A percentile compares a stretch with the other conserved stretches of the same genome.
These are phyloP conservation scores for Metarhizium brunneum DNA, from an alignment of 2,329 filamentous ascomycete genomes.

Conservation along the genomic window DNA sequence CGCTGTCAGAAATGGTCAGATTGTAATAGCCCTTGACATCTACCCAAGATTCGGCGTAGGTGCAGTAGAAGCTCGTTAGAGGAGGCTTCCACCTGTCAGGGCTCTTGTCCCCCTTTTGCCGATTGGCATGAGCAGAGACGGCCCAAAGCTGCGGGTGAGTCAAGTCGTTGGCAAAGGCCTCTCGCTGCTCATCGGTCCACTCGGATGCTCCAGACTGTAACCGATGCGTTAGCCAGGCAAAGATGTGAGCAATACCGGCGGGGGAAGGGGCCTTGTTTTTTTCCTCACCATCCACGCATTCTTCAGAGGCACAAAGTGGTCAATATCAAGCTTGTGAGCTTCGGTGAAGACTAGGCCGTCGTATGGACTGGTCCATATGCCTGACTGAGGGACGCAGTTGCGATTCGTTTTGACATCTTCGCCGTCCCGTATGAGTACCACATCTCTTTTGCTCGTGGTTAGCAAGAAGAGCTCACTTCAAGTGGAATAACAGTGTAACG, in stretches of 20 bases:
- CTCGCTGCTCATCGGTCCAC: constrained; percentile 44
- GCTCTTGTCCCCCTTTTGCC: constrained; percentile 58
- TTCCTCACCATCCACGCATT: too few species aligned
- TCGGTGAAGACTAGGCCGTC: constrained; percentile 65
- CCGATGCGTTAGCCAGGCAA: too few species aligned
- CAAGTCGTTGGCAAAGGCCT: constrained; percentile 74
- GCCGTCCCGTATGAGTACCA: constrained; percentile 58
- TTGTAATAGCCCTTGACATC: too few species aligned
- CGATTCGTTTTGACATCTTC: constrained; percentile 46
- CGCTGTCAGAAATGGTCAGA: too few species aligned
- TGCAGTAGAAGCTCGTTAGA: too few species aligned
- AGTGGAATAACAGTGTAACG: too few species aligned
- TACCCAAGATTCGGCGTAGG: too few species aligned
- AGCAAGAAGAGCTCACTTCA: too few species aligned
- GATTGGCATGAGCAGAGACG: constrained; percentile 69
- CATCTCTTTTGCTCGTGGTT: too few species aligned
- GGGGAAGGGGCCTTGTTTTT: too few species aligned
- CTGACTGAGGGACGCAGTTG: constrained; percentile 54
- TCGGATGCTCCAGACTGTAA: too few species aligned
- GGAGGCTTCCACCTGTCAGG: constrained; percentile 68
- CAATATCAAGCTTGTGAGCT: constrained; percentile 66
- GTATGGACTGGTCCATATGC: constrained; percentile 63
- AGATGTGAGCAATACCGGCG: too few species aligned
- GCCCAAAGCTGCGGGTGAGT: constrained; percentile 67
- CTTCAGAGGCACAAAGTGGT: constrained; percentile 22